Evolutionary conservation across 1,284 basidiomycete species (phyloP).

Genomic region (Ceratobasidium sp.): DNA sequence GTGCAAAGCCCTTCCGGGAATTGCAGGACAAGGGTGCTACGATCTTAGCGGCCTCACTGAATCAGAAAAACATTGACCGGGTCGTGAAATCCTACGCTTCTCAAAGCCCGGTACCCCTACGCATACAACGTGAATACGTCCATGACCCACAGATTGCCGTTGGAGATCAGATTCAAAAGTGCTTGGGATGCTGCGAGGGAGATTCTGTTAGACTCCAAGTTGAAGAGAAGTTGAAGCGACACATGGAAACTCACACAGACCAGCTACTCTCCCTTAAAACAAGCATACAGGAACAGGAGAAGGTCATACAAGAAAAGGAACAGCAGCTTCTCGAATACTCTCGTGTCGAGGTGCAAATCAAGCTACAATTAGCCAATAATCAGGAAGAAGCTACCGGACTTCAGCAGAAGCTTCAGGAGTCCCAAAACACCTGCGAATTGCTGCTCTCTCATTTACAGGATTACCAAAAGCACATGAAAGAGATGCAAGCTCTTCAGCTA

Average conservation of each 20-base stretch:
- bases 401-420: not conserved
- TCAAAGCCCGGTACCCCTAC: not conserved
- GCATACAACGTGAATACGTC: not conserved
- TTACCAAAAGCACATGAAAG: not conserved
- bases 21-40: not conserved
- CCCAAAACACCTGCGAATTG: not conserved
- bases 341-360: not conserved
- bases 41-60: not conserved
- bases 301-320: not conserved
- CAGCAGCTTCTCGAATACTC: not conserved
- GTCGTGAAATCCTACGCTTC: not conserved
- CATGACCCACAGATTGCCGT: not conserved
- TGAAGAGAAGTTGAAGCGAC: not conserved
- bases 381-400: too few species aligned
- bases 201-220: not conserved
- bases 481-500: not conserved
- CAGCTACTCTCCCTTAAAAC: not conserved
- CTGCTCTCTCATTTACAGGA: constrained; percentile 27
- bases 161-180: not conserved
- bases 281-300: too few species aligned
- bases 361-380: not conserved
- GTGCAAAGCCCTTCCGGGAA: not conserved
- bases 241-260: not conserved
- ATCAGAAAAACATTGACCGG: not conserved
- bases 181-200: constrained; percentile 14